These are phyloP conservation scores for Spinacia oleracea DNA, from an alignment of 179 eudicot species.

Conservation along the genomic window DNA sequence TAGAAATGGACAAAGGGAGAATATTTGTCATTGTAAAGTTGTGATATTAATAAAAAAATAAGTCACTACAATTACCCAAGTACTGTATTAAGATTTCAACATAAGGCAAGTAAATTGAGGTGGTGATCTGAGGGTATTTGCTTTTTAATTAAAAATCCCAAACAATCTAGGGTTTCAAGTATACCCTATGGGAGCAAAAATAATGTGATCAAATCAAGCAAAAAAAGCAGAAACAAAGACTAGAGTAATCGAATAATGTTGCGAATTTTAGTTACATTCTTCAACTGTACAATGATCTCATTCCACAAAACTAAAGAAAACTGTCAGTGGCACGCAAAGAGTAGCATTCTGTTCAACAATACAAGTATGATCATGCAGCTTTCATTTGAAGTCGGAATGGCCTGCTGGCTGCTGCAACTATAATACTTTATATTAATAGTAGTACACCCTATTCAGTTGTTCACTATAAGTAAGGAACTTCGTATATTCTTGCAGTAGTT, in stretches of 20 bases:
- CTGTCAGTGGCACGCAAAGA: neutral
- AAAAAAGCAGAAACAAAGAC: neutral
- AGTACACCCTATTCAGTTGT: neutral
- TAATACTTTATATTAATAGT: neutral
- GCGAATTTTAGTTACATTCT: neutral
- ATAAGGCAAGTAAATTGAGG: no score
- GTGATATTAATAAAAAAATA: no score
- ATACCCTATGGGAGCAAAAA: no score
- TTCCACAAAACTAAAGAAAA: neutral
- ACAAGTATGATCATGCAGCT: neutral
- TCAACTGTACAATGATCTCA: conserved; percentile 1
- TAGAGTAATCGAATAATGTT: neutral
- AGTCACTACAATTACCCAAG: no score
- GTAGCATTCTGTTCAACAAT: neutral
- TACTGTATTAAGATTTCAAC: no score
- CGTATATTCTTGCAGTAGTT: neutral
- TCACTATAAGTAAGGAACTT: neutral
- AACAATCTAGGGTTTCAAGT: no score
- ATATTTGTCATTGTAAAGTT: no score
- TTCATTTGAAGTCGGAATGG: neutral
- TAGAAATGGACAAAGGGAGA: no score
- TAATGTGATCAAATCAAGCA: no score
- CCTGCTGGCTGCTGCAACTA: no score
- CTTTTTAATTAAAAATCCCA: no score
- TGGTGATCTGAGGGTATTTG: no score